Evolutionary conservation across 257 asterid genomes (phyloP).

Genomic region (Jacaranda copaia): DNA sequence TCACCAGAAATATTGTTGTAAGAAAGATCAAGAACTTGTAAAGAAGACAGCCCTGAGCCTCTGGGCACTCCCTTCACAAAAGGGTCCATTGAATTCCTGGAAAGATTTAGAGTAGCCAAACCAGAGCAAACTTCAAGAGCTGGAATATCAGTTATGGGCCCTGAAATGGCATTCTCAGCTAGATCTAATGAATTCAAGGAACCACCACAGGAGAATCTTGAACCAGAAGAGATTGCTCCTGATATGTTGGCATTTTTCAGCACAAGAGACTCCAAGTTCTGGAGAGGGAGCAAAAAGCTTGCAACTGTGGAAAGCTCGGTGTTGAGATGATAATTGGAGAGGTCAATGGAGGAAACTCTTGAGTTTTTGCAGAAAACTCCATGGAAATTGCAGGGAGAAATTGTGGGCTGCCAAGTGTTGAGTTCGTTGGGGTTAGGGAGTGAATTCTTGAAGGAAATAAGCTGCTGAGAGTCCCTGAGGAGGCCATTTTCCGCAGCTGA

Average conservation of each 20-base stretch:
- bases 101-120: constrained; percentile 65
- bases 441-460: constrained; percentile 73
- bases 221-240: constrained; percentile 57
- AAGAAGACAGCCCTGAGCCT: constrained; percentile 33
- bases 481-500: constrained; percentile 38
- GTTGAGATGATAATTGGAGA: constrained; percentile 52
- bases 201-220: constrained; percentile 53
- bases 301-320: constrained; percentile 60
- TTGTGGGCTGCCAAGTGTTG: constrained; percentile 59
- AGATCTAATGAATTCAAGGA: constrained; percentile 68
- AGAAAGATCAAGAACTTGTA: constrained; percentile 77
- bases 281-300: constrained; percentile 51
- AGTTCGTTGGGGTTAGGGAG: constrained; percentile 57
- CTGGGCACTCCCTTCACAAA: constrained; percentile 28
- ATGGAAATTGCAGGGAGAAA: constrained; percentile 68
- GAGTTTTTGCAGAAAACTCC: constrained; percentile 70
- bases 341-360: constrained; percentile 71
- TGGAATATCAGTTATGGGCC: constrained; percentile 63
- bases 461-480: constrained; percentile 57
- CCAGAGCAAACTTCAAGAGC: constrained; percentile 65
- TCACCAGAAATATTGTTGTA: constrained; percentile 77
- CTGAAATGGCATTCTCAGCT: constrained; percentile 74
- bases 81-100: constrained; percentile 68
- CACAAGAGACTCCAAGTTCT: constrained; percentile 63
- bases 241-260: constrained; percentile 62